A percentile compares a stretch with the other conserved stretches of the same genome.
Conservation (phyloP, 2,329 filamentous ascomycete genomes). For the Colletotrichum sp. region DNA sequence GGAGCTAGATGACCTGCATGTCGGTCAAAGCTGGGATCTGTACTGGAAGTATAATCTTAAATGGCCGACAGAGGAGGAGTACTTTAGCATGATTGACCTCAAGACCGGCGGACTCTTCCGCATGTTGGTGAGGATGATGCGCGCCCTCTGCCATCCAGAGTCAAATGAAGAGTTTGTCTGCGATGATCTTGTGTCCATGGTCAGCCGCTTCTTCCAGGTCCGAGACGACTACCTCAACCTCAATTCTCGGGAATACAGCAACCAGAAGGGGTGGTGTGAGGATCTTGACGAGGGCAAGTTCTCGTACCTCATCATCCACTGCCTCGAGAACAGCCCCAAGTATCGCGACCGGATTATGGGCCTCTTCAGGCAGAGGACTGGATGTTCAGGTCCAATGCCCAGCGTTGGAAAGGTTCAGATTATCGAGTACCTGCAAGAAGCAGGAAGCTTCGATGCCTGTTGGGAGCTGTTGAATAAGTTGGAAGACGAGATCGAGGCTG, state of each 20-base stretch:
- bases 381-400: background rate
- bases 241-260: constrained; percentile 31
- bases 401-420: background rate
- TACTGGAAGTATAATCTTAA: constrained; percentile 25
- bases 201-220: constrained; percentile 36
- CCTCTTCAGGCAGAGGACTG: background rate
- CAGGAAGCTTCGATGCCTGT: background rate
- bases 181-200: background rate
- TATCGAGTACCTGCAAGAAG: background rate
- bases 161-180: background rate
- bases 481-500: background rate
- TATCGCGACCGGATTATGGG: background rate
- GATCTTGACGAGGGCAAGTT: constrained; percentile 42
- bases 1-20: constrained; percentile 24
- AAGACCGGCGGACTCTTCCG: constrained; percentile 28
- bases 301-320: background rate
- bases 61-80: constrained; percentile 27
- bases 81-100: constrained; percentile 31
- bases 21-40: constrained; percentile 32
- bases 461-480: background rate
- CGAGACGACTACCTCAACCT: constrained; percentile 38
- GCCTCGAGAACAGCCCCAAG: background rate
- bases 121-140: constrained; percentile 22
- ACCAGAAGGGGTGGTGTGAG: constrained; percentile 43
- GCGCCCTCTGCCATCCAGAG: background rate